Evolutionary conservation across 176 grass and related monocot genomes (phyloP), one percentile per base, ranked within the genome.

Genomic region (Avena eriantha): DNA sequence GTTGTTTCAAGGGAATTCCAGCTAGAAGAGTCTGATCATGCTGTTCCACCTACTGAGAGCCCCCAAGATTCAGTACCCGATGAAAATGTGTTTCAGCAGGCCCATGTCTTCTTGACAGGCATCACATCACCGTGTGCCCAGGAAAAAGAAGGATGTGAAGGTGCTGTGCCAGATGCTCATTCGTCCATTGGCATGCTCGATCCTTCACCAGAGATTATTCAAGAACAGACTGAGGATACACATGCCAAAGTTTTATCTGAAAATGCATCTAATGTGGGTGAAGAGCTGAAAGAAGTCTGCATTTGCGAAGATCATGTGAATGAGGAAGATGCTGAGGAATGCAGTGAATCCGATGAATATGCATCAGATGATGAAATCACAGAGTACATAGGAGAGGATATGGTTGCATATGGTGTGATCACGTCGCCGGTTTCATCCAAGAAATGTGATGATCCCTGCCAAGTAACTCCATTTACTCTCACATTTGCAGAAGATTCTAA

Each of bases 31-130:
- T 57, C 36, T 21, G 82, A 83, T 17, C 60, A 77, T 85, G 81
- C 51, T 77, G 55, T 73, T 67, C 82, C 77, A 57, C 72, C 82
- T 50, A 86, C 56, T 82, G 78, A 87, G 14, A 73, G 83, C 84
- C 68, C 88, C 6, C 83, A 86, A 41, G 80, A 95, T 80, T 87
- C 89, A 84, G 59, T 69, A 68, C 60, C 49, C 80, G 76, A 77
- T 84, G 83, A 45, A 82, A 83, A 91, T 88, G 78, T 47, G 17
- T 76, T 89, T 72, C 55, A 83, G 76, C 66, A 88, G 12, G 31
- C 71, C 65, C 39, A 88, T 81, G 47, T 81, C 66, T 77, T 81
- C 66, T 55, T 88, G 45, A 72, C 58, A 47, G 58, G 46, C 59
- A 89, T 83, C 4, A 22, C 68, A 80, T 73, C 69, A 56, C 49